Evolutionary conservation across 2,329 filamentous ascomycete species (phyloP), one percentile per base, ranked within the genome.

Genomic region (Metarhizium album): DNA sequence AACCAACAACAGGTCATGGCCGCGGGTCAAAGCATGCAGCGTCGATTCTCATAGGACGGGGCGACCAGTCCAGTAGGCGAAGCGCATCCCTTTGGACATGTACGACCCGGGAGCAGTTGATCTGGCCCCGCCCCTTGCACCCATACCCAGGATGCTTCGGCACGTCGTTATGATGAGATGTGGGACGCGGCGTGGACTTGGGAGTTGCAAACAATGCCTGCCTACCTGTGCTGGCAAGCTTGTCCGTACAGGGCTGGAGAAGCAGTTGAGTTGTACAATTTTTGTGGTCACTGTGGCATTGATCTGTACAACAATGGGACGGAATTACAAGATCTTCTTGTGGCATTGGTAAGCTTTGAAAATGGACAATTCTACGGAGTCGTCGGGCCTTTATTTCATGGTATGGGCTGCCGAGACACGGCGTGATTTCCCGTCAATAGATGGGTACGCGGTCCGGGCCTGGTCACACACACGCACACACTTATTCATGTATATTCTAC

Each of bases 31-130:
- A 71, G 71, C 50, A 70, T 76, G 8, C 72, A 76, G 58, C 72
- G 79, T 52, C 77, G 78, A 53, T 80, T 76, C 65, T 80, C 75
- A 64, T 82, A 78, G 67, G 55, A 49, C n/a, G 16, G 11, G n/a
- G 38, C 35, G 8, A 24, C 14, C 8, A 9, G n/a, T n/a, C n/a
- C n/a, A n/a, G n/a, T n/a, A n/a, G n/a, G n/a, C n/a, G n/a, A n/a
- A n/a, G n/a, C n/a, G n/a, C n/a, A n/a, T n/a, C n/a, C n/a, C n/a
- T n/a, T n/a, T n/a, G n/a, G n/a, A n/a, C n/a, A n/a, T n/a, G n/a
- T n/a, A n/a, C n/a, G n/a, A n/a, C n/a, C n/a, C 11, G 27, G 33
- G 35, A 37, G 35, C 35, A 16, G 14, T 37, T 37, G 16, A 37
- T 20, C 23, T 27, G 18, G 18, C 11, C 11, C 27, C n/a, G n/a